Conservation (phyloP, 805 yeast species). For the Jamesozyma gamospora region DNA sequence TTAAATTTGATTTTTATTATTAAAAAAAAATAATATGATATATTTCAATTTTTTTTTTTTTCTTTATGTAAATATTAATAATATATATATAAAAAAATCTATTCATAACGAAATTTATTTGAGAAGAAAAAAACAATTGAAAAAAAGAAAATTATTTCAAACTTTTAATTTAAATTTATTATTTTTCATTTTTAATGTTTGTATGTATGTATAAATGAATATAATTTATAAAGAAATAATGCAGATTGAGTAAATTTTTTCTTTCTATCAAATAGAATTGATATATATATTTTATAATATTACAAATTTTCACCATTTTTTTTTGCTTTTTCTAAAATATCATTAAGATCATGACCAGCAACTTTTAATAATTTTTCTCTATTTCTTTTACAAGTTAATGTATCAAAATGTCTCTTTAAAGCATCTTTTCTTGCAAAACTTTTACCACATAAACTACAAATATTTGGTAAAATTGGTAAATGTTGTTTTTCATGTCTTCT, state of each 20-base stretch:
- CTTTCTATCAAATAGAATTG: no score
- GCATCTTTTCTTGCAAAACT: constrained; percentile 81
- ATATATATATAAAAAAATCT: no score
- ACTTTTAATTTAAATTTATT: no score
- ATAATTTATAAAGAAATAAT: no score
- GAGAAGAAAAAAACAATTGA: no score
- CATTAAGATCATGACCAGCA: constrained; percentile 21
- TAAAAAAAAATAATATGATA: no score
- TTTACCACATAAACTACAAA: constrained; percentile 65
- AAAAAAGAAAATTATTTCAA: no score
- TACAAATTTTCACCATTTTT: constrained; percentile 2
- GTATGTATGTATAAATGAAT: no score
- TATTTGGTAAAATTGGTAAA: constrained; percentile 57
- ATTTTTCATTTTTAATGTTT: no score
- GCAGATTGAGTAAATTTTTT: no score
- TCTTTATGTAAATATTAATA: neutral
- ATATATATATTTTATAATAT: neutral
- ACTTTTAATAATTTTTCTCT: constrained; percentile 39
- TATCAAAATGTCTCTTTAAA: constrained; percentile 60
- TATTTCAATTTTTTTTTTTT: neutral
- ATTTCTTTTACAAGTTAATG: constrained; percentile 65
- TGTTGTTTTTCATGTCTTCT: constrained; percentile 71
- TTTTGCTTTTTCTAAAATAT: constrained; percentile 14
- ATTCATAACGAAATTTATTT: no score
- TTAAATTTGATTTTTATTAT: neutral